Percentiles rank a stretch among this genome's conserved stretches.
These are phyloP conservation scores for Saprolegnia parasitica DNA, from an alignment of 352 stramenopile species.

Conservation along the genomic window DNA sequence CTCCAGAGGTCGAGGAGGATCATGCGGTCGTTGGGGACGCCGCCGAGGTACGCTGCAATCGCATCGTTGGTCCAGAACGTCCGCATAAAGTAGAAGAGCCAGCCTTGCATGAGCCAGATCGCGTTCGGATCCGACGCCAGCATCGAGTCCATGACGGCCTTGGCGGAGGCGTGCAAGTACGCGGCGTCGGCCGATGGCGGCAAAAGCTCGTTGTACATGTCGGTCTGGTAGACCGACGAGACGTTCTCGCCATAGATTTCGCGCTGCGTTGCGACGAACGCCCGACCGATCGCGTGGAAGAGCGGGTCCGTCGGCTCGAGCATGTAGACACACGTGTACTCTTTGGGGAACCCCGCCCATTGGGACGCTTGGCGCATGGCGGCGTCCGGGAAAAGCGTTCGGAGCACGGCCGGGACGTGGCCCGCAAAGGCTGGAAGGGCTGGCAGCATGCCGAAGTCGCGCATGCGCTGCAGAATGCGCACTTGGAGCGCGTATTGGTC, in stretches of 20 bases:
- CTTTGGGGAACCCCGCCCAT: slow-evolving; percentile 69
- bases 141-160: slow-evolving; percentile 76
- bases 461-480: slow-evolving; percentile 75
- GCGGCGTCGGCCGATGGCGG: slow-evolving; percentile 54
- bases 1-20: slow-evolving; percentile 79
- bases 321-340: slow-evolving; percentile 82
- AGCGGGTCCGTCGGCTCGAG: slow-evolving; percentile 74
- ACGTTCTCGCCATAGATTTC: slow-evolving; percentile 62
- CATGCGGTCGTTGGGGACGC: slow-evolving; percentile 54
- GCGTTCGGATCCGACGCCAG: slow-evolving; percentile 55
- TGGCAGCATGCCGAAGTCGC: slow-evolving; percentile 85
- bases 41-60: slow-evolving; percentile 45
- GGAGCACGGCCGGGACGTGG: slow-evolving; percentile 82
- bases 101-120: slow-evolving; percentile 82
- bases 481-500: slow-evolving; percentile 68
- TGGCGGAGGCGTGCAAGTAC: slow-evolving; percentile 48
- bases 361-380: slow-evolving; percentile 78
- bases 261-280: slow-evolving; percentile 68
- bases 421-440: slow-evolving; percentile 84
- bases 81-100: slow-evolving; percentile 57
- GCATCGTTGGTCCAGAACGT: slow-evolving; percentile 61
- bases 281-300: slow-evolving; percentile 71
- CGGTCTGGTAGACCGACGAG: slow-evolving; percentile 69
- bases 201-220: slow-evolving; percentile 82
- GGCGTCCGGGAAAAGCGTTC: slow-evolving; percentile 56